phyloP scores from a whole-genome alignment of 129 eudicot genomes.

The sunflower (Helianthus annuus) region HanXRQr2.0-SUNRISE NC_035444.2:22529881-22530380 shows the following conservation, averaged over 20 bases:
- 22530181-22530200: conserved; percentile 90
- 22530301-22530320: conserved; percentile 82
- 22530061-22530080: background rate
- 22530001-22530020: background rate
- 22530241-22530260: conserved; percentile 79
- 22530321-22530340: conserved; percentile 73
- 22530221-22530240: conserved; percentile 94
- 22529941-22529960: conserved; percentile 15
- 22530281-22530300: conserved; percentile 72
- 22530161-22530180: conserved; percentile 86
- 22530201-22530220: conserved; percentile 92
- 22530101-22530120: conserved; percentile 14
- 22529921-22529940: conserved; percentile 59
- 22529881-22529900: conserved; percentile 61
- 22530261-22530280: conserved; percentile 79
- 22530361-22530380: conserved; percentile 30
- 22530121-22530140: conserved; percentile 19
- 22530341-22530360: conserved; percentile 29
- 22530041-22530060: conserved; percentile 1
- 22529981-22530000: conserved; percentile 11
- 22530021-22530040: background rate
- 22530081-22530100: background rate
- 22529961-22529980: background rate
- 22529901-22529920: conserved; percentile 61
- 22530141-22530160: conserved; percentile 89